Base-by-base conservation (phyloP, 371 early-diverging fungal species). In the Mycotypha africana region DNA sequence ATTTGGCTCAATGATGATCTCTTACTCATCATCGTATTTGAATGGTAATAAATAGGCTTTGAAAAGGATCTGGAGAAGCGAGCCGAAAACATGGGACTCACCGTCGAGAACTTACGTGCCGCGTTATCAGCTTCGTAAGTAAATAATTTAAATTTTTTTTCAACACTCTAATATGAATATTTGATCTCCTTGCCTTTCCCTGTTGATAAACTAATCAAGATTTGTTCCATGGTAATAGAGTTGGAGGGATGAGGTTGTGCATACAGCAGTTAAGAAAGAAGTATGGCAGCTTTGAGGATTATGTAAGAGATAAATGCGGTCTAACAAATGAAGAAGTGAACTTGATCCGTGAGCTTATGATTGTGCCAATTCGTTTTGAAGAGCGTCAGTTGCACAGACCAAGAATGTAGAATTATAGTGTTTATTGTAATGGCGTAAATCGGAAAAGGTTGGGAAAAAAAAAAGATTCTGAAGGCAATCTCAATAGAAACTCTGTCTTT, bases 311-410 rank as follows among this genome's bases (percentile, higher is more conserved):
- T 19, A 48, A 21, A 12, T 66, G 67, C 42, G 56, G 54, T 26
- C 36, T 66, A 17, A 46, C 40, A 3, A 35, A 34, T 20, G 34
- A 38, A 12, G 59, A 66, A 28, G 46, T 62, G 17, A 21, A 48
- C 14, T 25, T 37, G 19, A 45, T 66, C 30, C 59, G 60, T 16
- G 38, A 59, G 19, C 16, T 59, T 19, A 59, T 66, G 67, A 31
- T 59, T 22, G 53, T 66, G 4, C 62, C 67, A 28, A 54, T 66
- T 33, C 50, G 54, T 20, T 58, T 62, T 34, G 67, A 66, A 51
- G 62, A 66, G 40, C 59, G 62, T 38, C 67, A 66, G 32, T 38
- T 66, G 17, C 59, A 53, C 43, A 48, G 67, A 49, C 53, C 55
- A n/a, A 58, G 47, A 24, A 46, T 58, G n/a, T 58, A 54, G 38